Conservation (phyloP, 495 filamentous ascomycete genomes). For the Talaromyces wortmannii region DNA sequence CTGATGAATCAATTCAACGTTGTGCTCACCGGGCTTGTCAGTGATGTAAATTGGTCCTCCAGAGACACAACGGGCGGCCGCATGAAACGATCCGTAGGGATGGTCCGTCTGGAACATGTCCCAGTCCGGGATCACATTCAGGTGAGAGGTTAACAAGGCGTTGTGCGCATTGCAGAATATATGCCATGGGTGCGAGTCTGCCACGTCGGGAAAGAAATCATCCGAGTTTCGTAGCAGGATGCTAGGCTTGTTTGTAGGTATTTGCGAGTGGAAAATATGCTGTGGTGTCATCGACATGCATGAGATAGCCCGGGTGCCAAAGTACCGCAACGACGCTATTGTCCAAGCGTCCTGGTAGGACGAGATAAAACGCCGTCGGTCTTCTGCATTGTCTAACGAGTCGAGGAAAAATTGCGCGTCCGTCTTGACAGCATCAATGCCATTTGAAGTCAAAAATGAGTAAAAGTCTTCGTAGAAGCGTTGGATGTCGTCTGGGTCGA, state of each 20-base stretch:
- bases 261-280: conserved; percentile 74
- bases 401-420: conserved; percentile 88
- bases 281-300: conserved; percentile 90
- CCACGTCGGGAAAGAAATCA: conserved; percentile 83
- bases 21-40: conserved; percentile 75
- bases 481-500: conserved; percentile 64
- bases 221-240: conserved; percentile 81
- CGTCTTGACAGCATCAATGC: conserved; percentile 81
- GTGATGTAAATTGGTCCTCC: conserved; percentile 94
- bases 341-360: conserved; percentile 86
- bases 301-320: conserved; percentile 70
- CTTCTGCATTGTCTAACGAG: conserved; percentile 57
- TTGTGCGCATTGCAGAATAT: conserved; percentile 92
- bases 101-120: conserved; percentile 97
- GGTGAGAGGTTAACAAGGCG: conserved; percentile 65
- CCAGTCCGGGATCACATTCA: conserved; percentile 86
- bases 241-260: conserved; percentile 62
- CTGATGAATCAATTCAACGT: conserved; percentile 63
- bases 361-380: conserved; percentile 59
- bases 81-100: conserved; percentile 73
- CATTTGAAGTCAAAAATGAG: conserved; percentile 58
- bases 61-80: conserved; percentile 79
- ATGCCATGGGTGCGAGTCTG: conserved; percentile 83
- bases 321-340: conserved; percentile 66
- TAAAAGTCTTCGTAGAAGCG: conserved; percentile 92